Evolutionary conservation across 192 early-diverging fungal genomes (phyloP), one percentile per base, ranked within the genome.

Genomic region (Geranomyces variabilis): DNA sequence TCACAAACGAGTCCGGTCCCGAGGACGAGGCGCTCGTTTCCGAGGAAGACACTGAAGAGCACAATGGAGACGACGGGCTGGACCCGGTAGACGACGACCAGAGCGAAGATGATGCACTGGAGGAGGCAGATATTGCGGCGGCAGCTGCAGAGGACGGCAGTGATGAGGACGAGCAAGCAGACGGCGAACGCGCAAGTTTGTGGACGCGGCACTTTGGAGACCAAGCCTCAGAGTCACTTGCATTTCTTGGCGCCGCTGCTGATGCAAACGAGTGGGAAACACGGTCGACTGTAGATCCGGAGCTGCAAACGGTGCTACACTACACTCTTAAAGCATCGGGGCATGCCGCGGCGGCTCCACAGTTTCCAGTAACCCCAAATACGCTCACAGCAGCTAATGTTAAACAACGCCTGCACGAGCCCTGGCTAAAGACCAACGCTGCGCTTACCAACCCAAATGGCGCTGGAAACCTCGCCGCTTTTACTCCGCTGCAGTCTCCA

Each of bases 231-330:
- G 51, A 34, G 8, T 17, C 57, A 7, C 75, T 85, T n/a, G 71
- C 69, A 6, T 63, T 68, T 33, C 49, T 47, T 34, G 71, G 79
- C 28, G 55, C 79, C 7, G 41, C 59, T 4, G 72, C 58, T 19
- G 77, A 81, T 51, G 46, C 71, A 21, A 83, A 82, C 61, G 72
- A 69, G 28, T 86, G 84, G 84, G 61, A 56, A 21, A 12, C 67
- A 3, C 21, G 67, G 15, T 51, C 21, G 17, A 61, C 45, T 13
- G 66, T 82, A 53, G 77, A 84, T 41, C 43, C 70, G 1, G 22
- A 58, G 36, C 74, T 86, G 44, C 53, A 76, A 0, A 66, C 65
- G 29, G 78, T 86, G 0, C 53, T 68, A 6, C 45, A 51, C 26
- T 69, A 67, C 41, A 29, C 1, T 24, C 31, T 65, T 12, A 56